Conservation (phyloP, 2,329 filamentous ascomycete genomes). For the Botrytis deweyae region DNA sequence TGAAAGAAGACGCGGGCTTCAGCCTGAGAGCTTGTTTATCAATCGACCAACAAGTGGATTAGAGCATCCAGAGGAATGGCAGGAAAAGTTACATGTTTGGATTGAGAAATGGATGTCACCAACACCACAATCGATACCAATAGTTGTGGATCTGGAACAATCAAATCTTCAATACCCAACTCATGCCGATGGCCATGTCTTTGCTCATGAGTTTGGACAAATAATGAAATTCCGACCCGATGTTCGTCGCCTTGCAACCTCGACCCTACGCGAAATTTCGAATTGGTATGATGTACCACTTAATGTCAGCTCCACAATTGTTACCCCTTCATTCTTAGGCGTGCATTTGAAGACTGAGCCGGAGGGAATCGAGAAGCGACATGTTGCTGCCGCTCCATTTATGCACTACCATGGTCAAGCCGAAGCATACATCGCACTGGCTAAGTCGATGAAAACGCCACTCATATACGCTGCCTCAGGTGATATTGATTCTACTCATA, state of each 20-base stretch:
- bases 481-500: constrained; percentile 41
- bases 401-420: constrained; percentile 42
- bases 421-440: constrained; percentile 42
- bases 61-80: constrained; percentile 32
- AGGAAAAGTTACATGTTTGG: constrained; percentile 32
- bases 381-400: constrained; percentile 33
- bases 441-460: constrained; percentile 33
- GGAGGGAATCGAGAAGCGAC: constrained; percentile 34
- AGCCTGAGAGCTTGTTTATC: constrained; percentile 30
- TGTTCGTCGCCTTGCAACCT: constrained; percentile 31
- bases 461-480: constrained; percentile 48
- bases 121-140: constrained; percentile 26
- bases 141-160: constrained; percentile 33
- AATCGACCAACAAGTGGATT: constrained; percentile 31
- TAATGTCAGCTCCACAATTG: constrained; percentile 20
- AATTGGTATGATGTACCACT: constrained; percentile 20
- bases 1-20: constrained; percentile 28
- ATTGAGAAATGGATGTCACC: constrained; percentile 28
- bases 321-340: constrained; percentile 25
- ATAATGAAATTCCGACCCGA: constrained; percentile 33
- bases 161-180: constrained; percentile 33
- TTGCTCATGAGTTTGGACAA: constrained; percentile 30
- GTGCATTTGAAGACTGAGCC: constrained; percentile 40
- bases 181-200: constrained; percentile 29
- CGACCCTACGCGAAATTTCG: constrained; percentile 24